These are phyloP conservation scores for Oryza brachyantha DNA, from an alignment of 176 grass and related monocot species.

Conservation along the genomic window DNA sequence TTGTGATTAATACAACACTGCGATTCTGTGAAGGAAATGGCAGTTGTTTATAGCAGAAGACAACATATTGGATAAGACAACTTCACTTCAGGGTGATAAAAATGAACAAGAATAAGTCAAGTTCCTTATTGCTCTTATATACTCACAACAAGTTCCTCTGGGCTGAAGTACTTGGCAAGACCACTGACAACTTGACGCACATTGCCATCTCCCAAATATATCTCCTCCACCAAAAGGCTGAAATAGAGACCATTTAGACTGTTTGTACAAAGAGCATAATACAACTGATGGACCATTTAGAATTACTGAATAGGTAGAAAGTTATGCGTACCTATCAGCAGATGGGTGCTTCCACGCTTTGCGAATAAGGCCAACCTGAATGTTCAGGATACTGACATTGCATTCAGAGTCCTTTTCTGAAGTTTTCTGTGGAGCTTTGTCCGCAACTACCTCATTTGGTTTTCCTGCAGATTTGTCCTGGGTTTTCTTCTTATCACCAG, in stretches of 20 bases:
- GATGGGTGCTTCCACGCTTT: constrained; percentile 97
- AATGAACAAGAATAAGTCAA: constrained; percentile 20
- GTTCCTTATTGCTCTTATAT: constrained; percentile 33
- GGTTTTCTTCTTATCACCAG: constrained; percentile 70
- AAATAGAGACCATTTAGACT: neutral
- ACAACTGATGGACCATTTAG: neutral
- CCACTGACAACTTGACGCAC: constrained; percentile 91
- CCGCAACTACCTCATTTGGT: constrained; percentile 39
- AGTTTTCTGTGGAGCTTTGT: constrained; percentile 60
- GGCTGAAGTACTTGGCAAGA: constrained; percentile 90
- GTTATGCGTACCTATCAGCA: constrained; percentile 73
- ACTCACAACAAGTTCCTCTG: constrained; percentile 76
- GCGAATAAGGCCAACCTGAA: constrained; percentile 81
- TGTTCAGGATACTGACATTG: constrained; percentile 73
- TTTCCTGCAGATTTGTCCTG: constrained; percentile 46
- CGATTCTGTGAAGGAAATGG: constrained; percentile 70
- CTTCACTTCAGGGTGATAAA: constrained; percentile 1
- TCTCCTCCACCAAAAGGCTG: constrained; percentile 97
- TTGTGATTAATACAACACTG: constrained; percentile 82
- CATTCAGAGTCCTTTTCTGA: constrained; percentile 84
- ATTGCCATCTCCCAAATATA: constrained; percentile 92
- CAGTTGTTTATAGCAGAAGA: constrained; percentile 24
- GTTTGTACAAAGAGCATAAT: constrained; percentile 1
- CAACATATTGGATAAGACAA: neutral
- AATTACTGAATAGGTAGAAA: neutral